These are phyloP conservation scores for Pseudofabraea citricarpa DNA, from an alignment of 2,329 filamentous ascomycete species.

Conservation along the genomic window DNA sequence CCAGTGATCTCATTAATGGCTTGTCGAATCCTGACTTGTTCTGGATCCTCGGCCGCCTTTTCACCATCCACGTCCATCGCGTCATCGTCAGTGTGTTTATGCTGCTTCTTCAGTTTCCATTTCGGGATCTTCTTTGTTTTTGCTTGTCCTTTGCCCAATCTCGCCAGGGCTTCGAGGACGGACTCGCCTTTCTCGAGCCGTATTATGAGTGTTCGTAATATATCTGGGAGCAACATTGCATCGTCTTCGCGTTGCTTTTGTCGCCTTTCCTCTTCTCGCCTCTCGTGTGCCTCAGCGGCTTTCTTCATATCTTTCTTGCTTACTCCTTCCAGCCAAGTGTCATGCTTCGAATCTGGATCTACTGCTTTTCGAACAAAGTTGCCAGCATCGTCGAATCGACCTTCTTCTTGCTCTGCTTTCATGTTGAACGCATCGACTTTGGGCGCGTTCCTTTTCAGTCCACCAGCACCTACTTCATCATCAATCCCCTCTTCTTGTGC, in stretches of 20 bases:
- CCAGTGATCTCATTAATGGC: conserved; percentile 81
- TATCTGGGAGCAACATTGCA: conserved; percentile 64
- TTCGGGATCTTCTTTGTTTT: conserved; percentile 57
- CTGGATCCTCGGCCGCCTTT: conserved; percentile 55
- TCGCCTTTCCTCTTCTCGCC: conserved; percentile 71
- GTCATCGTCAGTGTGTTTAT: conserved; percentile 47
- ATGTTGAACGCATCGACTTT: conserved; percentile 97
- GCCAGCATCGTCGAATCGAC: conserved; percentile 82
- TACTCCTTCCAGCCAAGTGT: conserved; percentile 86
- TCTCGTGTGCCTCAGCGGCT: conserved; percentile 82
- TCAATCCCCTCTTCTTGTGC: conserved; percentile 74
- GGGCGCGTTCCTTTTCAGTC: conserved; percentile 87
- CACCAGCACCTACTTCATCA: conserved; percentile 84
- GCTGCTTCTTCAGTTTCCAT: conserved; percentile 67
- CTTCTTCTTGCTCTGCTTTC: conserved; percentile 83
- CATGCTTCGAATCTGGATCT: conserved; percentile 86
- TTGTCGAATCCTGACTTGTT: conserved; percentile 64
- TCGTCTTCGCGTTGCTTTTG: conserved; percentile 72
- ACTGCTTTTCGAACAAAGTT: conserved; percentile 87
- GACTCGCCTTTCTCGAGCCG: conserved; percentile 78
- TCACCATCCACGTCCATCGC: conserved; percentile 68
- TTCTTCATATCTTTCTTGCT: conserved; percentile 91
- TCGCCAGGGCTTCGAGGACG: conserved; percentile 77
- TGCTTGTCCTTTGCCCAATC: conserved; percentile 65
- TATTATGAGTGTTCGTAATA: conserved; percentile 68